Base-by-base conservation (phyloP, 1,284 basidiomycete genomes). In the Sporisorium reilianum region DNA sequence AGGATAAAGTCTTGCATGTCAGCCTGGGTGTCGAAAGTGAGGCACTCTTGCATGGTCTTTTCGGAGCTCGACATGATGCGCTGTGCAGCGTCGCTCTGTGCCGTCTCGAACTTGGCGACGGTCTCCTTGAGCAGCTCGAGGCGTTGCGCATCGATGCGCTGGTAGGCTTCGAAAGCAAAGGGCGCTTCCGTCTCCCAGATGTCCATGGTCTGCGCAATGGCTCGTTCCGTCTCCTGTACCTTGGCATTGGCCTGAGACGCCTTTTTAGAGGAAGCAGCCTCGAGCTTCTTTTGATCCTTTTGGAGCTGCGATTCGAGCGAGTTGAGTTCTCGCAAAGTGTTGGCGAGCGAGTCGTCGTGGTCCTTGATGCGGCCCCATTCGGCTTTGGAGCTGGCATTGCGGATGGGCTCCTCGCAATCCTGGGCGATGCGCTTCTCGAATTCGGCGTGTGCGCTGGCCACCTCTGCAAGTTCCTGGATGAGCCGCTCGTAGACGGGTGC, bases 371-470 rank as follows among this genome's bases (percentile, higher is more conserved):
- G 53, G 11, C 67, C 49, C 82, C 82, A 84, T 34, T 81, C 81
- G 42, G 75, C 82, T 10, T 59, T 67, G 42, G 62, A 64, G 52
- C 78, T 69, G 22, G 85, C 64, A 8, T 68, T 60, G 42, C 85
- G 81, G 18, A 85, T 76, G n/a, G 72, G 68, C 30, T 78, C 74
- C 57, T 85, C 83, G 54, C 81, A 79, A n/a, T 85, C 84, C 23
- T 79, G 62, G 14, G 77, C 79, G 38, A 85, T 74, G 42, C 80
- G 79, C 45, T 64, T 66, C 41, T 80, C 77, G 40, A 83, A 58
- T 38, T 81, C 83, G 32, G 69, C 79, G 57, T 78, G 77, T 10
- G 78, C 64, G 34, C 78, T 65, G n/a, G 84, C 75, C 10, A 72
- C 58, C 50, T 85, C 81, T 34, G 77, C 80, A 16, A 86, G 64